Conservation (phyloP, 768 basidiomycete genomes). For the Lentinus tigrinus region DNA sequence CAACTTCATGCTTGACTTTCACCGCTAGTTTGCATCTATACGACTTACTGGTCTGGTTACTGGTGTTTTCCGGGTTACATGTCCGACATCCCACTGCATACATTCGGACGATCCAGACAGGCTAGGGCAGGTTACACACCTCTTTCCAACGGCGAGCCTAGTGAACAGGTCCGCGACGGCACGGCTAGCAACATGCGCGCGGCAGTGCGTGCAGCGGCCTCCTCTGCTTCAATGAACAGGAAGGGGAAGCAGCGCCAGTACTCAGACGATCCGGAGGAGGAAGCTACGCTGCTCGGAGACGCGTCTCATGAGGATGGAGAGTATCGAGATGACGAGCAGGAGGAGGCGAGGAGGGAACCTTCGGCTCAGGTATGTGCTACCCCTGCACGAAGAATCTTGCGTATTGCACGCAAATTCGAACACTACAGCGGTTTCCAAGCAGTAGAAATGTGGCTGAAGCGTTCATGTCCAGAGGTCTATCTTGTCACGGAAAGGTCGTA, state of each 20-base stretch:
- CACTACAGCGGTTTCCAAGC: neutral
- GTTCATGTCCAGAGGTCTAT: slow-evolving; percentile 14
- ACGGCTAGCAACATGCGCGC: slow-evolving; percentile 28
- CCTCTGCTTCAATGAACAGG: slow-evolving; percentile 31
- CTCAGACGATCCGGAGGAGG: slow-evolving; percentile 64
- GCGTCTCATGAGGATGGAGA: slow-evolving; percentile 33
- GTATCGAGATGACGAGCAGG: slow-evolving; percentile 38
- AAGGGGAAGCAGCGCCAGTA: slow-evolving; percentile 55
- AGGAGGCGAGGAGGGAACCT: slow-evolving; percentile 24
- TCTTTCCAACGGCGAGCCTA: slow-evolving; percentile 33
- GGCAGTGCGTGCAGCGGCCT: slow-evolving; percentile 33
- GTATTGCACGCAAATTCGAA: too few species aligned
- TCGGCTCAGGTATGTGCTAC: slow-evolving; percentile 28
- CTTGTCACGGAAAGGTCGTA: slow-evolving; percentile 27
- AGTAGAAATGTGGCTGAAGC: neutral
- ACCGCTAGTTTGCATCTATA: neutral
- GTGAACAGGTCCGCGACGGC: slow-evolving; percentile 27
- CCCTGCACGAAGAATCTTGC: too few species aligned
- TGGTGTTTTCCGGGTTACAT: slow-evolving; percentile 33
- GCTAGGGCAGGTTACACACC: slow-evolving; percentile 47
- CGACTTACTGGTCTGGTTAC: neutral
- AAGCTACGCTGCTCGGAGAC: slow-evolving; percentile 47
- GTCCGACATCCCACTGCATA: slow-evolving; percentile 73
- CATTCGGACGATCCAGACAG: slow-evolving; percentile 50
- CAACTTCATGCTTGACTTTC: neutral